Base-by-base conservation (phyloP, 148 eudicot genomes). In the Silene conica region DNA sequence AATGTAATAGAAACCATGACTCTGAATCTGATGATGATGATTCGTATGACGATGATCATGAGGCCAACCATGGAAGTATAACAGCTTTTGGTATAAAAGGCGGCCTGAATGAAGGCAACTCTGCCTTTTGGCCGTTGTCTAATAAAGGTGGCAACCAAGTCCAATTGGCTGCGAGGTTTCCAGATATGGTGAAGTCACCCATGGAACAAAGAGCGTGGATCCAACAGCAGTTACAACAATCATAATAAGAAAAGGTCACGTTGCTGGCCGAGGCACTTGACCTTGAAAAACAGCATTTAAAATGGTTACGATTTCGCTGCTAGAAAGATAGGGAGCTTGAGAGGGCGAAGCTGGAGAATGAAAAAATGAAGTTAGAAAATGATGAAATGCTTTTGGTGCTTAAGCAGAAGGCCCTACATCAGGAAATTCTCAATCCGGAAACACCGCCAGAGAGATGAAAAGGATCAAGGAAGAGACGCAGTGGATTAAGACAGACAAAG, bases 251-350 rank as follows among this genome's bases (percentile, higher is more conserved):
- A 38, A 82, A 79, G 26, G 63, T 87, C 59, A 38, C 73, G 69
- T 78, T 87, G 75, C 77, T 81, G 65, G 82, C 77, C 41, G 86
- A 84, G 75, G 74, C 77, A 28, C 77, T 90, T 73, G 86, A 87
- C 70, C 72, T 90, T 69, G 88, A 86, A 76, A 83, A 80, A 74
- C 84, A 81, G 46, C 78, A 65, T 46, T 82, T 86, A 20, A 86
- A 88, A 72, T 90, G 95, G 95, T 41, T 72, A 64, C 82, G 86
- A 56, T 87, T 84, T 63, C 83, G 92, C 71, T 74, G 78, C 69
- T 85, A 83, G 78, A 86, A 87, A 76, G 91, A 88, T 34, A 70
- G 79, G 67, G 95, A 90, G 67, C 70, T 90, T 2, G 86, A 86
- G 80, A 84, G 80, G 70, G 65, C 75, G 75, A 86, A 82, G 79